Percentiles rank a stretch among this genome's conserved stretches.
Conservation (phyloP, 2,329 filamentous ascomycete species). For the Colletotrichum sp. region DNA sequence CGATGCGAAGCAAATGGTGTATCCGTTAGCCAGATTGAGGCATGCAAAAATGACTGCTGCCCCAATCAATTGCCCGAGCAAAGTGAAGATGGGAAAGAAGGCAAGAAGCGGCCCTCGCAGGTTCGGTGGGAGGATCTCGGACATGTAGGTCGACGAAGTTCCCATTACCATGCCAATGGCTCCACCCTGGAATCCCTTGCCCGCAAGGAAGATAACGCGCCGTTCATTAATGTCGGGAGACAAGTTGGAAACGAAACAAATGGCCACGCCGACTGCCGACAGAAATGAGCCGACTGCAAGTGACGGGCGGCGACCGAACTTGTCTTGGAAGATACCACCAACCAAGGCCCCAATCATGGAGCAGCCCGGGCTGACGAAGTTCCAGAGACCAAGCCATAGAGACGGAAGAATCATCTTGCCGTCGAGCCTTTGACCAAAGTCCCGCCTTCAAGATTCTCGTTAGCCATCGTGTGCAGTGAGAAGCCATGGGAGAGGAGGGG, state of each 20-base stretch:
- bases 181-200: slow-evolving; percentile 50
- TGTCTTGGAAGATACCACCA: slow-evolving; percentile 45
- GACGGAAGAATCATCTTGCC: slow-evolving; percentile 42
- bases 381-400: slow-evolving; percentile 50
- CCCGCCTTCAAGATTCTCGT: slow-evolving; percentile 21
- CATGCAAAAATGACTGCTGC: slow-evolving; percentile 43
- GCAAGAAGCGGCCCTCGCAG: slow-evolving; percentile 53
- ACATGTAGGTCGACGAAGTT: slow-evolving; percentile 52
- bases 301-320: slow-evolving; percentile 39
- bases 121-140: slow-evolving; percentile 50
- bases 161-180: slow-evolving; percentile 49
- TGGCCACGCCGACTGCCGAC: slow-evolving; percentile 39
- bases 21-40: slow-evolving; percentile 35
- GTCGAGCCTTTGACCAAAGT: slow-evolving; percentile 37
- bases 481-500: neutral
- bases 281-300: slow-evolving; percentile 40
- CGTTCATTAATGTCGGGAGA: slow-evolving; percentile 27
- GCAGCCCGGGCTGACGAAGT: slow-evolving; percentile 41
- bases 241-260: slow-evolving; percentile 29
- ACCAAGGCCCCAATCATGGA: slow-evolving; percentile 40
- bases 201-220: slow-evolving; percentile 45
- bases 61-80: slow-evolving; percentile 53
- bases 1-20: slow-evolving; percentile 44
- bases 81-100: slow-evolving; percentile 53
- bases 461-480: neutral